Evolutionary conservation across 306 rosid genomes (phyloP), one percentile per base, ranked within the genome.

Genomic region (Medicago arabica): DNA sequence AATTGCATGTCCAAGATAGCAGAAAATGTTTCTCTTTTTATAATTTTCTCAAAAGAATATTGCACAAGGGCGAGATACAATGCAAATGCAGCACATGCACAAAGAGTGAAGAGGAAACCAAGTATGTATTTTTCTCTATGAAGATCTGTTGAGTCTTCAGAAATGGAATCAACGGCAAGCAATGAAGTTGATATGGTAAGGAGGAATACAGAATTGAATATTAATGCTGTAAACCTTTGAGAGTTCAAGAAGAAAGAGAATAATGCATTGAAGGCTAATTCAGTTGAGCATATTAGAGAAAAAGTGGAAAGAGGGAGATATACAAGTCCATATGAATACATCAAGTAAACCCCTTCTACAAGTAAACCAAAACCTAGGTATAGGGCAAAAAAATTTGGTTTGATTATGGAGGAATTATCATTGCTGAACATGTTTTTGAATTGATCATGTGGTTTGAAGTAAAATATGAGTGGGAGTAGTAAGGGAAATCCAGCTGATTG

Each of bases 401-500:
- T 57, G 34, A 65, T 69, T 61, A 74, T 62, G n/a, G 72, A 69
- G 57, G 85, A 65, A 57, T n/a, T 63, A 8, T 55, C 70, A 10
- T 39, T 63, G 7, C 0, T 8, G 61, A 54, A 4, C 1, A 19
- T 57, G 34, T 25, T 60, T 6, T 60, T 15, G 3, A 14, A 28
- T 25, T 60, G 31, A 9, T n/a, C 3, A 25, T 13, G 38, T 60
- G 40, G 9, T 75, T 67, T 67, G 72, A 76, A 86, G 71, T 72
- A 64, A n/a, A 49, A 63, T 34, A 82, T 62, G 70, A 87, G 80
- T 19, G 92, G 95, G 55, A 84, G 9, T 17, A 90, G 65, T 74
- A 83, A 0, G 0, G 92, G 90, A 76, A 87, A 89, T 69, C 92
- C 95, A 10, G 79, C 83, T 28, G 92, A 86, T 73, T 89, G 90